phyloP scores from a whole-genome alignment of 345 rosid species.

The Mercurialis annua region DNA sequence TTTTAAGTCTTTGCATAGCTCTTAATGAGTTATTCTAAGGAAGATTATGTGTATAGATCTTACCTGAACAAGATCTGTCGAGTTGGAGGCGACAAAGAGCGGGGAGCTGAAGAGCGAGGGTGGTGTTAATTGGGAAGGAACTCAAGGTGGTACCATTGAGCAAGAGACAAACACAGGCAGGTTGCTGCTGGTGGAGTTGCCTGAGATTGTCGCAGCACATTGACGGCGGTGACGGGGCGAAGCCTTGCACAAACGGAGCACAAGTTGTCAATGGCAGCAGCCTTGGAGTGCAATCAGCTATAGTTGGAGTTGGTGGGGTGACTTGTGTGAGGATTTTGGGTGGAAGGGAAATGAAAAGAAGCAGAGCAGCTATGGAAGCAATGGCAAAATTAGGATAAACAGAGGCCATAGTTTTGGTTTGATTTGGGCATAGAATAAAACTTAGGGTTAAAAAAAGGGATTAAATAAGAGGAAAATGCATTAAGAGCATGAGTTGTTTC shows the following conservation, averaged over 20 bases:
- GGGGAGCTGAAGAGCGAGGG: constrained; percentile 62
- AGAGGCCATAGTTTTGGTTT: constrained; percentile 25
- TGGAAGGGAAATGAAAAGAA: constrained; percentile 30
- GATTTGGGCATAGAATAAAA: constrained; percentile 10
- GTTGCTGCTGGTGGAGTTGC: constrained; percentile 48
- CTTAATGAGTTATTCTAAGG: background rate
- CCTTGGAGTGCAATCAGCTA: constrained; percentile 46
- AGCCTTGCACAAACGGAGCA: constrained; percentile 69
- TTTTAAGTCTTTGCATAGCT: too few species aligned
- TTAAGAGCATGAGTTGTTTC: constrained; percentile 43
- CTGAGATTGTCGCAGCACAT: constrained; percentile 66
- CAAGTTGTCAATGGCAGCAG: constrained; percentile 62
- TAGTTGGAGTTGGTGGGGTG: constrained; percentile 28
- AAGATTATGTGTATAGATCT: background rate
- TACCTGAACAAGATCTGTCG: constrained; percentile 60
- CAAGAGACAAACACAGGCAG: constrained; percentile 65
- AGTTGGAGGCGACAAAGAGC: constrained; percentile 47
- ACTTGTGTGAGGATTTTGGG: constrained; percentile 37
- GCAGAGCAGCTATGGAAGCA: constrained; percentile 20
- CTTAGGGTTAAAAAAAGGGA: background rate
- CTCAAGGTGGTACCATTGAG: constrained; percentile 47
- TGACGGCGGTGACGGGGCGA: constrained; percentile 42
- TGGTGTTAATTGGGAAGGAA: constrained; percentile 59
- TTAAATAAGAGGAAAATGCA: constrained; percentile 35
- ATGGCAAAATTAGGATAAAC: constrained; percentile 16